These are phyloP conservation scores for Aspergillus bombycis DNA, from an alignment of 2,329 filamentous ascomycete species.

Conservation along the genomic window DNA sequence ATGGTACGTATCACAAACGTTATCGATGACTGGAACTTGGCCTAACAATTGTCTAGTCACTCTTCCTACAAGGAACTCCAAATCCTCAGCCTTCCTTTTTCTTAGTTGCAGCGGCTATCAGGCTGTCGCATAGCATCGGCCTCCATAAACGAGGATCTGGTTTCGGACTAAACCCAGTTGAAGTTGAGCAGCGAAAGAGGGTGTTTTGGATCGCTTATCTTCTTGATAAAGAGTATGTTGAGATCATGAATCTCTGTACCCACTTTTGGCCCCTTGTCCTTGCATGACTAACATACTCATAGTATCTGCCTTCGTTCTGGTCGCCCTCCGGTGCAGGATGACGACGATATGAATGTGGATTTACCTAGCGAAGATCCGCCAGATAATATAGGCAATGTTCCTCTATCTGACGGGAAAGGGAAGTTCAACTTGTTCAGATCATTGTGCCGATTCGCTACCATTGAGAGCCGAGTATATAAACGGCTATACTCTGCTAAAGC, in stretches of 20 bases:
- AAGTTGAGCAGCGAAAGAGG: conserved; percentile 85
- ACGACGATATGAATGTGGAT: conserved; percentile 93
- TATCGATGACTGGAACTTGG: not conserved
- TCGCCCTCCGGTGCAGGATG: conserved; percentile 71
- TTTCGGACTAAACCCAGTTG: conserved; percentile 90
- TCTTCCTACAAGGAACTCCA: conserved; percentile 94
- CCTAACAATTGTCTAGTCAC: conserved; percentile 52
- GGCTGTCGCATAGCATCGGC: conserved; percentile 90
- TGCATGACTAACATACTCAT: conserved; percentile 17
- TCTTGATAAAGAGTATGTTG: conserved; percentile 67
- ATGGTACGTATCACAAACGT: conserved; percentile 60
- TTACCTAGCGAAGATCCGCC: conserved; percentile 86
- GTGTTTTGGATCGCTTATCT: conserved; percentile 79
- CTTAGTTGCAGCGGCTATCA: conserved; percentile 85
- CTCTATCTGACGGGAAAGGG: conserved; percentile 81
- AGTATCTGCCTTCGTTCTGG: conserved; percentile 72
- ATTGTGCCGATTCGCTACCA: conserved; percentile 88
- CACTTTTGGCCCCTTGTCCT: not conserved
- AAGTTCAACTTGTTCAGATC: conserved; percentile 94
- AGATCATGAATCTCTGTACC: not conserved
- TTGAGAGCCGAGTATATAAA: conserved; percentile 94
- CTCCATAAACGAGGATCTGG: conserved; percentile 90
- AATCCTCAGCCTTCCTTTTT: conserved; percentile 95
- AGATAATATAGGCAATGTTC: conserved; percentile 94
- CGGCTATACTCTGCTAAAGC: conserved; percentile 90